Evolutionary conservation across 163 green algal genomes (phyloP).

Genomic region (Chlorella variabilis): DNA sequence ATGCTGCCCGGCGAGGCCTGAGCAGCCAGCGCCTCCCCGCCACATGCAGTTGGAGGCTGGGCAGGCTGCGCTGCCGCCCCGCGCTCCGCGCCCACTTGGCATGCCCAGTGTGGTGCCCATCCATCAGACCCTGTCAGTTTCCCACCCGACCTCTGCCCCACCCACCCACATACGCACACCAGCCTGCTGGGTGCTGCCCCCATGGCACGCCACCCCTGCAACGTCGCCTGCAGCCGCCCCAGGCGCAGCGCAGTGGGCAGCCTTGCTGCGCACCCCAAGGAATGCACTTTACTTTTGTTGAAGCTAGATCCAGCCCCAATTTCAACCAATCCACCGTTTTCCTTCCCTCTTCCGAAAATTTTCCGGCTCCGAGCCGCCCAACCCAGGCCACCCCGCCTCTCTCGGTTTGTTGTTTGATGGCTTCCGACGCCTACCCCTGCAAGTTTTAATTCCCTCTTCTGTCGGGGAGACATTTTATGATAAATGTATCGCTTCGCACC

Average conservation of each 20-base stretch:
- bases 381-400: too few relatives aligned
- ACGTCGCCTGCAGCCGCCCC: neutral
- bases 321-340: neutral
- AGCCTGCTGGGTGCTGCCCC: too few relatives aligned
- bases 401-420: neutral
- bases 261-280: neutral
- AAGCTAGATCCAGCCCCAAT: neutral
- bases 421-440: neutral
- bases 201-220: neutral
- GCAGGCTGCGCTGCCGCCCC: too few relatives aligned
- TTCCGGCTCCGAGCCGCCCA: too few relatives aligned
- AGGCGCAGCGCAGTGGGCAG: neutral
- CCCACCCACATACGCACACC: too few relatives aligned
- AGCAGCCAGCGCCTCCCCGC: neutral
- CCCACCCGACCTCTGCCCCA: too few relatives aligned
- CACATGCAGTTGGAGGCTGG: too few relatives aligned
- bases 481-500: too few relatives aligned
- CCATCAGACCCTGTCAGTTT: too few relatives aligned
- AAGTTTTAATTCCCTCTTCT: neutral
- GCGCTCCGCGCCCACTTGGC: too few relatives aligned
- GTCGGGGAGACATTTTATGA: too few relatives aligned
- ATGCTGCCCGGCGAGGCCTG: constrained; percentile 74
- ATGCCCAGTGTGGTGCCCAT: neutral
- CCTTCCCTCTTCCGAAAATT: neutral
- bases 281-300: neutral